Evolutionary conservation across 2,329 filamentous ascomycete genomes (phyloP).

Genomic region (Colletotrichum siamense): DNA sequence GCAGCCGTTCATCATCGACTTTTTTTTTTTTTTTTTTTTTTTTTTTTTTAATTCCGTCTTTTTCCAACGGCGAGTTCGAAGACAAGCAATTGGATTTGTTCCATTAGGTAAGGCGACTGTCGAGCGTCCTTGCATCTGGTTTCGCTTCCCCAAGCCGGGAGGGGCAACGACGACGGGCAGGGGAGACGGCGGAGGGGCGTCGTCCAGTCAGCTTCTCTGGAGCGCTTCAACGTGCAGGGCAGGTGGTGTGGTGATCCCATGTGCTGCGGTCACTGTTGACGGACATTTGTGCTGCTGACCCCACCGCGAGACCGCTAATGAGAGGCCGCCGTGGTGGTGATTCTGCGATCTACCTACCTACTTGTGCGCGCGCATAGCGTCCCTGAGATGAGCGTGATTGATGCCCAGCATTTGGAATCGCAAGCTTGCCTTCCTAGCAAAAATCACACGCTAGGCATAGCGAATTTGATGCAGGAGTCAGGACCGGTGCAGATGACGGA

Average conservation of each 20-base stretch:
- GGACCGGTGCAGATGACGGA: neutral
- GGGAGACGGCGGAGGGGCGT: neutral
- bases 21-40: neutral
- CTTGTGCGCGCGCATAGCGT: neutral
- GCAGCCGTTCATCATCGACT: neutral
- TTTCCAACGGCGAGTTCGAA: neutral
- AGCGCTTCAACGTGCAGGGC: neutral
- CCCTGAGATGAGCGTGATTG: neutral
- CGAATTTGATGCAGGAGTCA: neutral
- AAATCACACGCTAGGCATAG: neutral
- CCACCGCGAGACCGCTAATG: neutral
- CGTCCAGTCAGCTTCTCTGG: neutral
- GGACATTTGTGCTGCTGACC: slow-evolving; percentile 10
- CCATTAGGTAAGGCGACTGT: neutral
- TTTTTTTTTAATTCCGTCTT: too few species aligned
- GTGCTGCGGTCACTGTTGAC: slow-evolving; percentile 1
- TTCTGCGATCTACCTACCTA: neutral
- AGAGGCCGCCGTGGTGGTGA: neutral
- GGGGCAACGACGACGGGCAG: neutral
- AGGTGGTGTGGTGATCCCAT: slow-evolving; percentile 16
- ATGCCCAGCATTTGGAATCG: neutral
- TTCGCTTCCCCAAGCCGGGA: slow-evolving; percentile 1
- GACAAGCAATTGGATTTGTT: neutral
- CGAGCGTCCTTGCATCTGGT: neutral
- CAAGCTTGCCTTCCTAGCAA: neutral